Conservation (phyloP, 345 rosid genomes). For the Brassica juncea region DNA sequence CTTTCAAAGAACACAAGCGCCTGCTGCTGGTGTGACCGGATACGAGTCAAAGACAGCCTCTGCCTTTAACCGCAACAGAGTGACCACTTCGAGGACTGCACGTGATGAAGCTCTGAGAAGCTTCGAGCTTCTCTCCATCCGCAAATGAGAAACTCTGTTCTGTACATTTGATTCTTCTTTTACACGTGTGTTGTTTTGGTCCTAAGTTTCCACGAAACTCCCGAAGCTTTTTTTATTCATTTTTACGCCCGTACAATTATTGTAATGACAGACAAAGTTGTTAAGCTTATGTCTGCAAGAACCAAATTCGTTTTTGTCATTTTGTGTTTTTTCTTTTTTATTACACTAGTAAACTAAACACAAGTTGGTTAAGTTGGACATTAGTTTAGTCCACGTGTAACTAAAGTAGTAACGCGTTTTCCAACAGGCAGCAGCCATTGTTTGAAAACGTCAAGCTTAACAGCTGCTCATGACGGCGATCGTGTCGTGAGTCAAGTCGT, state of each 20-base stretch:
- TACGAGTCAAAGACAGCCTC: slow-evolving; percentile 58
- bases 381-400: neutral
- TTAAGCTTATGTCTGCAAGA: neutral
- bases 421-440: neutral
- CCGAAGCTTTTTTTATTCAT: slow-evolving; percentile 12
- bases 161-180: slow-evolving; percentile 33
- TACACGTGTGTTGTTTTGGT: slow-evolving; percentile 24
- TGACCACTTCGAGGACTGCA: slow-evolving; percentile 46
- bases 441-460: neutral
- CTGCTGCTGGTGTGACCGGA: slow-evolving; percentile 35
- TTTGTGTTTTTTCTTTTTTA: neutral
- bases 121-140: slow-evolving; percentile 71
- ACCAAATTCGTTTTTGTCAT: neutral
- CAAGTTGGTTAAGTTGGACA: neutral
- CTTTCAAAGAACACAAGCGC: slow-evolving; percentile 57
- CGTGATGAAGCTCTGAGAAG: slow-evolving; percentile 69
- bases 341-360: neutral
- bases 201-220: slow-evolving; percentile 27
- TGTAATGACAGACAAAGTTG: slow-evolving; percentile 23
- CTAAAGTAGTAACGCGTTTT: neutral
- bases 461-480: neutral
- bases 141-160: slow-evolving; percentile 44
- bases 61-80: slow-evolving; percentile 54
- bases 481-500: neutral
- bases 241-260: neutral